Conservation (phyloP, 2,329 filamentous ascomycete species). For the Talaromyces sp. region DNA sequence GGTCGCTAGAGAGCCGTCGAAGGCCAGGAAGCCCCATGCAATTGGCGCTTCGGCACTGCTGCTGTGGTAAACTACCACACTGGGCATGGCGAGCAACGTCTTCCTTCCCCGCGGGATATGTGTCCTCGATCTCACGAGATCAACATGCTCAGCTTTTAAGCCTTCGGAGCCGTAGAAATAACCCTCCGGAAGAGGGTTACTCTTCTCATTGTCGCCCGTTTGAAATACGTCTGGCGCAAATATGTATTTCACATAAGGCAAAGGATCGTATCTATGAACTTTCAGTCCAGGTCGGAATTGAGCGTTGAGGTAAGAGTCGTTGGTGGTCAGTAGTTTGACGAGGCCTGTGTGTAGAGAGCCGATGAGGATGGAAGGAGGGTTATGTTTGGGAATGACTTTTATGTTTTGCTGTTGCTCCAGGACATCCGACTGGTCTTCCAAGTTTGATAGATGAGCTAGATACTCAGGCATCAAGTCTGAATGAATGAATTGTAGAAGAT, state of each 20-base stretch:
- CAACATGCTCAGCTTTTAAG: conserved; percentile 30
- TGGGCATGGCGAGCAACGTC: conserved; percentile 32
- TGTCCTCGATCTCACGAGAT: conserved; percentile 39
- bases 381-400: conserved; percentile 25
- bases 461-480: conserved; percentile 27
- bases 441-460: conserved; percentile 20
- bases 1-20: conserved; percentile 38
- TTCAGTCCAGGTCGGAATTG: conserved; percentile 23
- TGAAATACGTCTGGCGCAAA: conserved; percentile 26
- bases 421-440: background rate
- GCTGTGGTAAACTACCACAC: conserved; percentile 33
- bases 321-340: conserved; percentile 26
- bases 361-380: conserved; percentile 33
- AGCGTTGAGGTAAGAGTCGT: conserved; percentile 19
- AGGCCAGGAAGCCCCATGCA: conserved; percentile 40
- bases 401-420: background rate
- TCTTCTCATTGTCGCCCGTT: background rate
- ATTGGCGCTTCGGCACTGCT: conserved; percentile 17
- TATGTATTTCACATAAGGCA: conserved; percentile 38
- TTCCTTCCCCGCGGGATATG: conserved; percentile 36
- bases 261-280: conserved; percentile 29
- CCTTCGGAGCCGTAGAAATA: conserved; percentile 33
- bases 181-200: conserved; percentile 26
- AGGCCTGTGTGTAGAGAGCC: conserved; percentile 38
- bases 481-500: conserved; percentile 28